Conservation (phyloP, 495 filamentous ascomycete genomes). For the Cairneyella variabilis region DNA sequence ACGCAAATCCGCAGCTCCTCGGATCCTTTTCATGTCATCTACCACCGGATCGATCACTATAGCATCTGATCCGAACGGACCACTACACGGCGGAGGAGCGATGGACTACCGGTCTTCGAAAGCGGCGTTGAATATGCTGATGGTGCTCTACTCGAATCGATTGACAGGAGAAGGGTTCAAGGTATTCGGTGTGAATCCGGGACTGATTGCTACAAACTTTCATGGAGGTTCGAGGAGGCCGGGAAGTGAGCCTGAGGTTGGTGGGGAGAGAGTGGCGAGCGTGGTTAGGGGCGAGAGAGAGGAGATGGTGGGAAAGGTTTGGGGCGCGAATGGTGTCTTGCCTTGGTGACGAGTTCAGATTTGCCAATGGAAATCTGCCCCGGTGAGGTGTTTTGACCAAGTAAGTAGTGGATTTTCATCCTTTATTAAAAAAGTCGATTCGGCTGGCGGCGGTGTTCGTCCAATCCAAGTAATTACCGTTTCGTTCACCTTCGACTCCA, state of each 20-base stretch:
- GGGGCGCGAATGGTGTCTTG: constrained; percentile 24
- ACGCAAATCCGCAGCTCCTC: constrained; percentile 27
- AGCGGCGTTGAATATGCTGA: constrained; percentile 26
- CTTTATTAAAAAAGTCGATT: too few species aligned
- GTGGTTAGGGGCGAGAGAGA: constrained; percentile 40
- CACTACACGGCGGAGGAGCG: constrained; percentile 2
- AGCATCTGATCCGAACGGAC: constrained; percentile 14
- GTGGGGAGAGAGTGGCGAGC: constrained; percentile 29
- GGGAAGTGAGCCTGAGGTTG: constrained; percentile 28
- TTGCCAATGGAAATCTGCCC: too few species aligned
- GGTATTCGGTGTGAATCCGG: constrained; percentile 44
- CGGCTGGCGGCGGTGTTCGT: too few species aligned
- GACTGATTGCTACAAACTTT: constrained; percentile 39
- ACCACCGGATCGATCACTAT: constrained; percentile 34
- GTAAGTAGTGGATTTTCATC: too few species aligned
- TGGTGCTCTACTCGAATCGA: constrained; percentile 25
- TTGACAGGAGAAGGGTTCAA: constrained; percentile 38
- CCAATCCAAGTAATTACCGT: too few species aligned
- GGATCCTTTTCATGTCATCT: constrained; percentile 38
- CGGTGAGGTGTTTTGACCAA: too few species aligned
- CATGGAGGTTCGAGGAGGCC: constrained; percentile 25
- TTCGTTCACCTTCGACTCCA: too few species aligned
- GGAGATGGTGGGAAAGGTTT: constrained; percentile 35
- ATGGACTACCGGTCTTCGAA: constrained; percentile 23
- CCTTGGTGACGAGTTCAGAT: constrained; percentile 22